Base-by-base conservation (phyloP, 1,284 basidiomycete genomes). In the Bjerkandera adusta region DNA sequence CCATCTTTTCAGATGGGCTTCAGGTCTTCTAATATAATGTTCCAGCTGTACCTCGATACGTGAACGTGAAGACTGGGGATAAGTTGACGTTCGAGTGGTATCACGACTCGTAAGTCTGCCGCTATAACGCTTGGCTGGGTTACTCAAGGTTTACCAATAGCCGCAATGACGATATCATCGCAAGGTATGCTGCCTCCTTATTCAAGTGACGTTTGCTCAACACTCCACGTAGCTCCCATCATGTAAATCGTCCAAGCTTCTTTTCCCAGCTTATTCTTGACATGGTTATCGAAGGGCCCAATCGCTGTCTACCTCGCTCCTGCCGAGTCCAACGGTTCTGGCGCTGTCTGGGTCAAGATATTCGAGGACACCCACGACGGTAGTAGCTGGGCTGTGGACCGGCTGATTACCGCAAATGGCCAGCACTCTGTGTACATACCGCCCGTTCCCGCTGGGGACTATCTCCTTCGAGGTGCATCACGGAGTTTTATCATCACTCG, bases 71-170 rank as follows among this genome's bases (percentile, higher is more conserved):
- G 18, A 18, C 37, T 1, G 36, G 32, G 24, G 50, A 52, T 29
- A n/a, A 21, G 27, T 25, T 51, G 12, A 51, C 49, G 8, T 52
- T 52, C 24, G 50, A 52, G 30, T 52, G 50, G 50, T 49, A 52
- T 27, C 50, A 52, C 25, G 46, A 52, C 36, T 45, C 42, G 47
- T 48, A 41, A 10, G 47, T 48, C 10, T n/a, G n/a, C n/a, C n/a
- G n/a, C n/a, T 29, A 8, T 10, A 11, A 30, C 12, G 15, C n/a
- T 34, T 7, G 7, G 12, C 16, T 10, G 16, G 6, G n/a, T 5
- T 20, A 26, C 18, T 11, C 32, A 6, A 20, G 15, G 13, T 8
- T 4, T 24, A 13, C 21, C 15, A 8, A 6, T 12, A n/a, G 27
- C 7, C 38, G 27, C 11, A 22, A 29, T 26, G 44, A 37, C 24